Evolutionary conservation across 768 basidiomycete species (phyloP).

Genomic region (Amanita exitialis): DNA sequence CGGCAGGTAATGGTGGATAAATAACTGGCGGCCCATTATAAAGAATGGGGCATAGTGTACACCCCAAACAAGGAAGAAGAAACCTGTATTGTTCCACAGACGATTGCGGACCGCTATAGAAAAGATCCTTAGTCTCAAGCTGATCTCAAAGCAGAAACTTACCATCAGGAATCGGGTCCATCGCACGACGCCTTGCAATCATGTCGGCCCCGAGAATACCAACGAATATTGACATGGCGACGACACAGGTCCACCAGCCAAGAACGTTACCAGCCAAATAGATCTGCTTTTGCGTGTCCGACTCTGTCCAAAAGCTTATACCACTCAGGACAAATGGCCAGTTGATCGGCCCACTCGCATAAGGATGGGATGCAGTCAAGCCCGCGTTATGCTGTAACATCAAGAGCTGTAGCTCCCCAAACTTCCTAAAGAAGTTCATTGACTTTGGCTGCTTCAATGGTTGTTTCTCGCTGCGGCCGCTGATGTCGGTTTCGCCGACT

Average conservation of each 20-base stretch:
- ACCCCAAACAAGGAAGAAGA: slow-evolving; percentile 91
- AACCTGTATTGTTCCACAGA: slow-evolving; percentile 90
- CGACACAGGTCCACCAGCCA: slow-evolving; percentile 91
- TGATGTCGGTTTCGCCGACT: slow-evolving; percentile 43
- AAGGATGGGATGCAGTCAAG: slow-evolving; percentile 93
- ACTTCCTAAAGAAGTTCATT: slow-evolving; percentile 93
- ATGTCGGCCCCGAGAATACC: slow-evolving; percentile 89
- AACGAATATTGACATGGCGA: slow-evolving; percentile 78
- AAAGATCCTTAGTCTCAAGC: neutral
- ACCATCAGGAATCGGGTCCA: slow-evolving; percentile 85
- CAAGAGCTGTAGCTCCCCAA: slow-evolving; percentile 82
- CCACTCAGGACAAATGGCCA: slow-evolving; percentile 97
- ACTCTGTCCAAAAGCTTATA: slow-evolving; percentile 98
- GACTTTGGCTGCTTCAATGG: slow-evolving; percentile 63
- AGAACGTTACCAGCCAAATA: slow-evolving; percentile 93
- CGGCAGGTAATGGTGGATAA: slow-evolving; percentile 96
- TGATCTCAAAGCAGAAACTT: slow-evolving; percentile 21
- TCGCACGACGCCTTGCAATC: slow-evolving; percentile 74
- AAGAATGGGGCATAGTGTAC: slow-evolving; percentile 97
- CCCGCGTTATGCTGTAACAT: slow-evolving; percentile 99
- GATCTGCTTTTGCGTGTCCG: slow-evolving; percentile 79
- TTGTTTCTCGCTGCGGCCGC: slow-evolving; percentile 38
- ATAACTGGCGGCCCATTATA: slow-evolving; percentile 93
- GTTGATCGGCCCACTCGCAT: slow-evolving; percentile 91
- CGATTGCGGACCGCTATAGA: slow-evolving; percentile 82